Evolutionary conservation across 1,139 yeast genomes (phyloP), one percentile per base, ranked within the genome.

Genomic region (Pichia sp.): DNA sequence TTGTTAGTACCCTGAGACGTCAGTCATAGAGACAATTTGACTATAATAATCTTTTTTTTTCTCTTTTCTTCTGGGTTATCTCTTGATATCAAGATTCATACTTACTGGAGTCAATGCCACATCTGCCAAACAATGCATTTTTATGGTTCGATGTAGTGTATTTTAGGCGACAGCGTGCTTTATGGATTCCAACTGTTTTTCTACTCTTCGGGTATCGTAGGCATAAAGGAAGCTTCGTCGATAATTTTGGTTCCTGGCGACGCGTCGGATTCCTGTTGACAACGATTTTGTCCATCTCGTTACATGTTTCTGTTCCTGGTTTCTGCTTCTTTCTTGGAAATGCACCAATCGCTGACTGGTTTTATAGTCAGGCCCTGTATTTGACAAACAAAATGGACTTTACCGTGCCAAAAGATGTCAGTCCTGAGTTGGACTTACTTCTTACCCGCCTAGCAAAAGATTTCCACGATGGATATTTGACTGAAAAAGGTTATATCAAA

Each of bases 21-120:
- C 3, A 20, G 2, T 20, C 24, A 20, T 20, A 3, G 24, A 20
- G 24, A 20, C 24, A 20, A 20, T 20, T 20, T 20, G 24, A 2
- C 24, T 20, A 20, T 20, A 20, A 20, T 20, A 20, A 20, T 12
- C 34, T 31, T 31, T 12, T 8, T 31, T 31, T 31, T 12, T 8
- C 12, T 31, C 33, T 31, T 31, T 9, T 31, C 34, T 9, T 31
- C 34, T 9, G 34, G 9, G 34, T 12, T 31, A 31, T 12, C 34
- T 31, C 9, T 31, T 14, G 12, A 12, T 29, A 33, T 20, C n/a
- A 20, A 20, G 24, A 20, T 20, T 20, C 24, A 20, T 20, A 74
- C 83, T 53, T 71, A 81, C 84, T 42, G 96, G 96, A 56, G 87
- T 83, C 64, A 87, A 73, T 63, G 95, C 87, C 29, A 88, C 81